Base-by-base conservation (phyloP, 352 stramenopile species). In the Phytophthora chlamydospora region DNA sequence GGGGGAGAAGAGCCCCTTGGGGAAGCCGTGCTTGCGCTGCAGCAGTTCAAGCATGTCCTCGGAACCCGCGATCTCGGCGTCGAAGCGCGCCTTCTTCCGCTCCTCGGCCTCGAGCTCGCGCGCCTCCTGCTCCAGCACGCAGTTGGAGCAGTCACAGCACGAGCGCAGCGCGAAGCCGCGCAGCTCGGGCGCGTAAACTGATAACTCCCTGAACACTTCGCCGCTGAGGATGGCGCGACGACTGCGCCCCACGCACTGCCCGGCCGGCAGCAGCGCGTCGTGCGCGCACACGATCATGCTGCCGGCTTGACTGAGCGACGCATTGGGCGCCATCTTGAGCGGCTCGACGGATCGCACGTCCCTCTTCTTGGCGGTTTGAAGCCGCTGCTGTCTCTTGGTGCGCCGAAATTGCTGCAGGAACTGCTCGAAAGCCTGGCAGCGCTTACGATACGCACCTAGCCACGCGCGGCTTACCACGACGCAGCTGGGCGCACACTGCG, bases 1-100 rank as follows among this genome's bases (percentile, higher is more conserved):
- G 0, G 88, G 85, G 7, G 85, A 92, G 48, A 96, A 96, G 5
- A 96, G 70, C 13, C 85, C 75, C 39, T 86, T 91, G 9, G 88
- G 87, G 49, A 83, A 93, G 8, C 84, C 84, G 27, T 76, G 85
- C 34, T 96, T 96, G 21, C 87, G 83, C 55, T 91, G 62, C 34
- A 94, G 42, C 11, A 96, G 64, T 43, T 93, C 81, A 33, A 90
- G 47, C 19, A 96, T 73, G 6, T 76, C 74, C 7, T 76, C 80
- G 0, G 84, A 91, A 6, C 80, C 84, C 1, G 71, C 68, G 42
- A 93, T 90, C 42, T 90, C 66, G 2, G 59, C 56, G 16, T 92
- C 82, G 33, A 94, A 91, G n/a, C 87, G 76, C 17, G 72, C 61
- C 4, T 71, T 76, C 47, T 82, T 86, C 31, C 64, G 76, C 39